Evolutionary conservation across 345 rosid genomes (phyloP).

Genomic region (Xanthoceras sorbifolium): DNA sequence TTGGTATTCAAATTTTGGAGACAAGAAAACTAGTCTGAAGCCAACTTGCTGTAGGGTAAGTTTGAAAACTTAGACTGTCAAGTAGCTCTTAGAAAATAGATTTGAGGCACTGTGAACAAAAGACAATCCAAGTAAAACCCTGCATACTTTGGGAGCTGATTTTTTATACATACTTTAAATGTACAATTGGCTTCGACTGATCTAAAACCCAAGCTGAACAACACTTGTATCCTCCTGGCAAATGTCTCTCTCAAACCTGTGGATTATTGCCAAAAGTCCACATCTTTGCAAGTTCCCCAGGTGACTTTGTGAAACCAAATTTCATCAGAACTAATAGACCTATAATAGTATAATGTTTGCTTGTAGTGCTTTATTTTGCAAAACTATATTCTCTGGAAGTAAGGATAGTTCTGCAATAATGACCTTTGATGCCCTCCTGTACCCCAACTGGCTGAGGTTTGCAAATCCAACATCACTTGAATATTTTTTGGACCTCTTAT

Average conservation of each 20-base stretch:
- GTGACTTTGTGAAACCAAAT: background rate
- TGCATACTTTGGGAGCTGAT: background rate
- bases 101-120: background rate
- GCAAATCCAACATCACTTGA: background rate
- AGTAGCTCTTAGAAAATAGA: background rate
- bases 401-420: background rate
- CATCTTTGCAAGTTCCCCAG: background rate
- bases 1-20: background rate
- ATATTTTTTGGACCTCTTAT: background rate
- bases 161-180: too few species aligned
- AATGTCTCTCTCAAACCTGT: background rate
- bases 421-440: background rate
- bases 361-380: background rate
- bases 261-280: background rate
- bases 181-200: background rate
- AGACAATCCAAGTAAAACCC: background rate
- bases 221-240: background rate
- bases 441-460: background rate
- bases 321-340: background rate
- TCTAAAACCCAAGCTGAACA: too few species aligned
- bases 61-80: background rate
- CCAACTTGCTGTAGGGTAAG: background rate
- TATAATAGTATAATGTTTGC: too few species aligned
- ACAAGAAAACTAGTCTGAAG: background rate
- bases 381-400: background rate